Base-by-base conservation (phyloP, 495 filamentous ascomycete genomes). In the Penicillium ucsense region DNA sequence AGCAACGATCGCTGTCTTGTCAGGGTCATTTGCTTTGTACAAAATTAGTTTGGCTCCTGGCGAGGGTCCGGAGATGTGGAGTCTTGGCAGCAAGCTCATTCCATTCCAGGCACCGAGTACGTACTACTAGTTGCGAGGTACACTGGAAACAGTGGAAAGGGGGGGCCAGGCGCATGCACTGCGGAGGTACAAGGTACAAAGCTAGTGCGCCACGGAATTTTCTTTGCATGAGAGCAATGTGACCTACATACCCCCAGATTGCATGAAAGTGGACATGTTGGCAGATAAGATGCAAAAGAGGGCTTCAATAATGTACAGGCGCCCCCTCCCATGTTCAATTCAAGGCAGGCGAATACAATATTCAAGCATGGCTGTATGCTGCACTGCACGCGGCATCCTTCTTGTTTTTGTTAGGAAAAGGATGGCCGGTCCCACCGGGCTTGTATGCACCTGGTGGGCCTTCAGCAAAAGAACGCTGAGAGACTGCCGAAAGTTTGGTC, bases 391-490 rank as follows among this genome's bases (percentile, higher is more conserved):
- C 20, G 20, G 20, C 20, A 20, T 20, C 20, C 20, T 20, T 20
- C 20, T 20, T 20, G 20, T 31, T 41, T 41, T 41, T 10, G 35
- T 37, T 37, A 41, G 39, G 39, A 30, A n/a, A 41, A 1, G 20
- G 20, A 20, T 30, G 39, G 39, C 20, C 31, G 41, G 42, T 57
- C 51, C 55, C 55, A 57, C 45, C 40, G 34, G 31, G 37, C 45
- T 32, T 38, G 31, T 20, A 20, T 20, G 20, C 20, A 20, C 20
- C 20, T 44, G 33, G 45, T 49, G 55, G 54, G 59, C 59, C 52
- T 56, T 56, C 52, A 53, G 50, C 38, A 47, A 59, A 62, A 59
- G 59, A 56, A 48, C 57, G 47, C 35, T 9, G 51, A 40, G 46
- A 52, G 53, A 45, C 49, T 35, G 47, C 35, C 9, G 51, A 40